Evolutionary conservation across 129 eudicot species (phyloP).

Genomic region (Lactuca saligna): DNA sequence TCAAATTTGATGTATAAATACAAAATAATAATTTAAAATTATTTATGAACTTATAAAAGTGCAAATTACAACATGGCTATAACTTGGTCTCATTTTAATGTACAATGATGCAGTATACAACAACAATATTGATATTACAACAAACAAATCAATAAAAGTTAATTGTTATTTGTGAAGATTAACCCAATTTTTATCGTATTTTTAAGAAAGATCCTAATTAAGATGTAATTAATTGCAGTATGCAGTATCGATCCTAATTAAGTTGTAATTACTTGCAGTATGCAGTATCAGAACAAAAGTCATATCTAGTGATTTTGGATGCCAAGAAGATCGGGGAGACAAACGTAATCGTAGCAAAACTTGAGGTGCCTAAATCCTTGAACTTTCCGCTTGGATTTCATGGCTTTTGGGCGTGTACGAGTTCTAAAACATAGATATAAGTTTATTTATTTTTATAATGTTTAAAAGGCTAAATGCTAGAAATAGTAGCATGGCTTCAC

Average conservation of each 20-base stretch:
- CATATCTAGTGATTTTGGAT: slow-evolving; percentile 70
- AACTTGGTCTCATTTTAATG: neutral
- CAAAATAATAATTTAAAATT: no score
- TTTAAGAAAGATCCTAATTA: neutral
- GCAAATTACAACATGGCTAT: no score
- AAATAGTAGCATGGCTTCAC: no score
- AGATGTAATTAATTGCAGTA: slow-evolving; percentile 49
- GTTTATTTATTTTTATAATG: neutral
- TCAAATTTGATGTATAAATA: no score
- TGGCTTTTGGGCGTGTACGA: slow-evolving; percentile 73
- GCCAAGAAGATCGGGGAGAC: slow-evolving; percentile 56
- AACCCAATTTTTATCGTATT: neutral
- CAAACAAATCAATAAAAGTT: no score
- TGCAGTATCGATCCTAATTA: slow-evolving; percentile 45
- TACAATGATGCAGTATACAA: neutral
- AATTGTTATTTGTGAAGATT: neutral
- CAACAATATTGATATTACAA: no score
- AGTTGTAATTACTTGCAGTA: slow-evolving; percentile 49
- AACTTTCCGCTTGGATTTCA: slow-evolving; percentile 93
- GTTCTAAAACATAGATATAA: neutral
- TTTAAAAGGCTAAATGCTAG: neutral
- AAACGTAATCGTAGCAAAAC: slow-evolving; percentile 68
- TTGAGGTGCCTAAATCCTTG: slow-evolving; percentile 75
- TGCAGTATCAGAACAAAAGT: slow-evolving; percentile 68
- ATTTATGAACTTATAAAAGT: no score